Percentiles rank a stretch among this genome's conserved stretches.
Conservation (phyloP, 352 stramenopile genomes). For the Phytophthora uliginosa region DNA sequence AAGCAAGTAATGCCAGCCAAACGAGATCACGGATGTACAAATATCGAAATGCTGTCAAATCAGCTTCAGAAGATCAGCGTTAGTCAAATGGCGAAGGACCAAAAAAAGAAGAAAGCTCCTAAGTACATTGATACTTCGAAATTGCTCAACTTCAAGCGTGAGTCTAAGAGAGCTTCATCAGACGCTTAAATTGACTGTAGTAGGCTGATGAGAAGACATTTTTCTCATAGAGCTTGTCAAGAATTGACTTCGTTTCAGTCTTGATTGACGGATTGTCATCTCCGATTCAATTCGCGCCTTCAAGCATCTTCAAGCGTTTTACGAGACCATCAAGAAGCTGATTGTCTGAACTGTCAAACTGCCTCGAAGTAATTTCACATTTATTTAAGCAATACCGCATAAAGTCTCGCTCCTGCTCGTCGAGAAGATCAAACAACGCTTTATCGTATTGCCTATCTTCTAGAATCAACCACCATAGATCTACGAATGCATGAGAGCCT, state of each 20-base stretch:
- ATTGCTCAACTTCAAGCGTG: conserved; percentile 9
- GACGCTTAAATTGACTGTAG: conserved; percentile 8
- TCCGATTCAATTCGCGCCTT: background rate
- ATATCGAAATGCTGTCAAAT: conserved; percentile 16
- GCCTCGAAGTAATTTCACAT: too few species aligned
- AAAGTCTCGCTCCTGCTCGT: too few species aligned
- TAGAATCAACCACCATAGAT: too few species aligned
- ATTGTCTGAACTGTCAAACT: too few species aligned
- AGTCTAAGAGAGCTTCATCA: conserved; percentile 1
- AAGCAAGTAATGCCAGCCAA: background rate
- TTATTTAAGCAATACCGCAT: too few species aligned
- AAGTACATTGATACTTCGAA: conserved; percentile 8
- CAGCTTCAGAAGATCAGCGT: conserved; percentile 19
- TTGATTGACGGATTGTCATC: conserved; percentile 6
- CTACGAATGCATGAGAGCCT: conserved; percentile 11
- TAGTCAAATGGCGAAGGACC: conserved; percentile 6
- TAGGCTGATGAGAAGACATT: conserved; percentile 7
- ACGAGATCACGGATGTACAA: conserved; percentile 11
- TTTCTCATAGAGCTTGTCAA: conserved; percentile 14
- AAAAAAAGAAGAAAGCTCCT: background rate
- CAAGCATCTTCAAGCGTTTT: too few species aligned
- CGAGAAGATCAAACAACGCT: too few species aligned
- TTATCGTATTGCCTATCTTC: too few species aligned
- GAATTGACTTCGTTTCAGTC: conserved; percentile 7
- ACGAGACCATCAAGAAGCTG: too few species aligned